Percentiles rank a stretch among this genome's conserved stretches.
These are phyloP conservation scores for Solanum dulcamara DNA, from an alignment of 257 asterid species.

Conservation along the genomic window DNA sequence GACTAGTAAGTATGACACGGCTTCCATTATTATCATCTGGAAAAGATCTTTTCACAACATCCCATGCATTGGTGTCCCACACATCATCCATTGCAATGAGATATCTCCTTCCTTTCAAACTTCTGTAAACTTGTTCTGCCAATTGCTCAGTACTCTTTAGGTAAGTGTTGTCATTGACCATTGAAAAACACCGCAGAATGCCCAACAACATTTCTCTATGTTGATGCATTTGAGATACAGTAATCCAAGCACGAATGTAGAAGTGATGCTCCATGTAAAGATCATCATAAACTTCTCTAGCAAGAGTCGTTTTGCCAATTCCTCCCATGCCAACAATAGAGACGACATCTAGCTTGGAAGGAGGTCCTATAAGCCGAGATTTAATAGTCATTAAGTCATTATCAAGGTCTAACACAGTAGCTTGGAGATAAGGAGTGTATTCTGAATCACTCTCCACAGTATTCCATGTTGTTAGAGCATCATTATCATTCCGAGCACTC, in stretches of 20 bases:
- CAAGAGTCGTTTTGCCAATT: not conserved
- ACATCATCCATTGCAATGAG: not conserved
- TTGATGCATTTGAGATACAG: not conserved
- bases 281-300: not conserved
- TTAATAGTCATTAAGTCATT: not conserved
- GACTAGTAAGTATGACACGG: not conserved
- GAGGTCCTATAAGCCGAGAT: not conserved
- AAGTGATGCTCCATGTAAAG: not conserved
- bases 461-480: not conserved
- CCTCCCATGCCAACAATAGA: not conserved
- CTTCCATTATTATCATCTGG: not conserved
- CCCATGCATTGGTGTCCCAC: not conserved
- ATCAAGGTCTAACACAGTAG: not conserved
- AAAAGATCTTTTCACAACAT: not conserved
- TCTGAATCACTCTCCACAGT: not conserved
- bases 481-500: not conserved
- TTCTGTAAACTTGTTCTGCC: not conserved
- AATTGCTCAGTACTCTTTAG: not conserved
- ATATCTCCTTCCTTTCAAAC: not conserved
- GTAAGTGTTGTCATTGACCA: not conserved
- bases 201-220: not conserved
- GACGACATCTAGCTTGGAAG: not conserved
- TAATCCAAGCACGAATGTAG: not conserved
- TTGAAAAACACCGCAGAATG: not conserved
- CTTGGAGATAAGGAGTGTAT: not conserved